Percentiles rank a stretch among this genome's conserved stretches.
These are phyloP conservation scores for Talaromyces islandicus DNA, from an alignment of 2,329 filamentous ascomycete species.

Conservation along the genomic window DNA sequence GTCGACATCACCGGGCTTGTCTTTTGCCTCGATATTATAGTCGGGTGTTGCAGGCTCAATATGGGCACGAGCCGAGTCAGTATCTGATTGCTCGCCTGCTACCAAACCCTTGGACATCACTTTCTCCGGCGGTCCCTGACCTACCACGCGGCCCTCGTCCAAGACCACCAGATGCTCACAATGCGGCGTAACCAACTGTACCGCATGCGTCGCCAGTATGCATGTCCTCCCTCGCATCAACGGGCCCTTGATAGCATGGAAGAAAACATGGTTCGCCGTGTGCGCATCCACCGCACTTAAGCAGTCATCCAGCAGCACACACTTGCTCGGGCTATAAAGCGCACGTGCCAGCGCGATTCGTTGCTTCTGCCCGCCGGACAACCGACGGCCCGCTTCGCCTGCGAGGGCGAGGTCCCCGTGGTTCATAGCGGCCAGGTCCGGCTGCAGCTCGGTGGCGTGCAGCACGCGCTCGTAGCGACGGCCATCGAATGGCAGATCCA, in stretches of 20 bases:
- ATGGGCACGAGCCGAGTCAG: not conserved
- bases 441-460: not conserved
- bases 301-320: conserved; percentile 2
- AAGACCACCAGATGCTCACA: not conserved
- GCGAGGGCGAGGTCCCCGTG: not conserved
- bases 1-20: not conserved
- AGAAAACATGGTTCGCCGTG: conserved; percentile 2
- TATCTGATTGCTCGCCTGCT: not conserved
- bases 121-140: not conserved
- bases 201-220: not conserved
- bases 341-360: conserved; percentile 90
- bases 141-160: not conserved
- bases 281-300: conserved; percentile 3
- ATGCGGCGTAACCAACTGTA: not conserved
- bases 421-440: not conserved
- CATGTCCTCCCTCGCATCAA: conserved; percentile 3
- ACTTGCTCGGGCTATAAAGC: conserved; percentile 35
- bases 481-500: not conserved
- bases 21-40: not conserved
- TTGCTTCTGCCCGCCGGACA: conserved; percentile 94
- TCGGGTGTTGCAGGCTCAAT: not conserved
- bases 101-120: not conserved
- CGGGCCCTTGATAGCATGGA: not conserved
- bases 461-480: not conserved
- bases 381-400: conserved; percentile 33